Percentiles rank a stretch among this genome's conserved stretches.
These are phyloP conservation scores for Capsicum pubescens DNA, from an alignment of 257 asterid genomes.

Conservation along the genomic window DNA sequence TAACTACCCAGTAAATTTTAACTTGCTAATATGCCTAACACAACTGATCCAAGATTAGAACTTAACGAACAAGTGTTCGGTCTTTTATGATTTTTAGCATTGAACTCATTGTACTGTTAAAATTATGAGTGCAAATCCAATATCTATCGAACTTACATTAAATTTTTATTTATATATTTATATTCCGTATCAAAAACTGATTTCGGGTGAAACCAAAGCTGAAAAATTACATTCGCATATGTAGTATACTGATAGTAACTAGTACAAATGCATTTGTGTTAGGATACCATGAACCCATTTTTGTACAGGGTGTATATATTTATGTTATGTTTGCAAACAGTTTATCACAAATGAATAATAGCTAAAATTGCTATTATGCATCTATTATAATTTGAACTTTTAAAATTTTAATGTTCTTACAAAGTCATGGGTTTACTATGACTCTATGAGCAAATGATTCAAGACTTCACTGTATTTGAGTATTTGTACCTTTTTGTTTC, in stretches of 20 bases:
- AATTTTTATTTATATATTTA: neutral
- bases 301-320: neutral
- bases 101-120: neutral
- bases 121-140: neutral
- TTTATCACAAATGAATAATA: neutral
- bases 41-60: neutral
- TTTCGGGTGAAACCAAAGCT: neutral
- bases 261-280: neutral
- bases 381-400: neutral
- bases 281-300: neutral
- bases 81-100: too few relatives aligned
- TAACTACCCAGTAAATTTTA: neutral
- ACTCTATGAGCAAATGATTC: slow-evolving; percentile 1
- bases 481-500: neutral
- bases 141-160: too few relatives aligned
- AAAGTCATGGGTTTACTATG: slow-evolving; percentile 3
- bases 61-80: neutral
- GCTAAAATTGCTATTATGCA: neutral
- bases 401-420: neutral
- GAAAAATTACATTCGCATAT: neutral
- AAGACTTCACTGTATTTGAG: neutral
- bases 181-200: neutral
- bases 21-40: neutral
- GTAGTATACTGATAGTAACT: neutral
- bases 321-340: neutral